These are phyloP conservation scores for Deuterostichococcus epilithicus DNA, from an alignment of 139 green algal species.

Conservation along the genomic window DNA sequence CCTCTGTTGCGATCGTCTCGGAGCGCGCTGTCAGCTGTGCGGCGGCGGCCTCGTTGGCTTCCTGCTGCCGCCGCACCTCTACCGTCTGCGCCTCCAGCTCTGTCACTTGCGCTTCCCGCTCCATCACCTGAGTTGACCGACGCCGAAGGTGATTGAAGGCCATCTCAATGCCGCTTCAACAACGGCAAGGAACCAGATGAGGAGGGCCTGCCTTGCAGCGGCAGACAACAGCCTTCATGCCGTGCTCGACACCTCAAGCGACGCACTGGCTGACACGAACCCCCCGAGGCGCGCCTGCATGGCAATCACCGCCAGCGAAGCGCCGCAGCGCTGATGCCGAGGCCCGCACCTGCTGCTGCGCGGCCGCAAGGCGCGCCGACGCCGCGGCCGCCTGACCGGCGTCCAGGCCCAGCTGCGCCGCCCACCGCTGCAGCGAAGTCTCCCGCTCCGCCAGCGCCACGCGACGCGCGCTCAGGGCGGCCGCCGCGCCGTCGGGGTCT, in stretches of 20 bases:
- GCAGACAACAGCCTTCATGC: neutral
- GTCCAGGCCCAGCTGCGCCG: slow-evolving; percentile 33
- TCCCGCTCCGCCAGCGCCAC: slow-evolving; percentile 36
- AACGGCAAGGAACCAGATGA: too few relatives aligned
- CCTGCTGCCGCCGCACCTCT: neutral
- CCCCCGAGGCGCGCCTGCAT: slow-evolving; percentile 16
- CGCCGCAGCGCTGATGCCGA: slow-evolving; percentile 13
- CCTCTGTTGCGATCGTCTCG: neutral
- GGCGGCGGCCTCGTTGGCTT: neutral
- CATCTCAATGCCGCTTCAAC: too few relatives aligned
- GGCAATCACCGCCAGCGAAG: slow-evolving; percentile 16
- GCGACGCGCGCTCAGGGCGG: slow-evolving; percentile 21
- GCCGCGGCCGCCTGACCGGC: slow-evolving; percentile 18
- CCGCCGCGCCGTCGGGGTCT: slow-evolving; percentile 5
- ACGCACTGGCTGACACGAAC: slow-evolving; percentile 6
- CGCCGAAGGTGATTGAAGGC: neutral
- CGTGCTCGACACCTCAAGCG: neutral
- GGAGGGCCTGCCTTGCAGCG: too few relatives aligned
- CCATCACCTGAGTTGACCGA: slow-evolving; percentile 5
- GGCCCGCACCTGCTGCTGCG: slow-evolving; percentile 8
- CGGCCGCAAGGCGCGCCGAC: neutral
- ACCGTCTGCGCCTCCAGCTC: slow-evolving; percentile 13
- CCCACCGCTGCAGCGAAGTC: slow-evolving; percentile 51
- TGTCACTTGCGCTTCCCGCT: slow-evolving; percentile 15
- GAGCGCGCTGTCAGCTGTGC: slow-evolving; percentile 10